Percentiles rank a stretch among this genome's conserved stretches.
These are phyloP conservation scores for Aspergillus tubingensis DNA, from an alignment of 2,329 filamentous ascomycete species.

Conservation along the genomic window DNA sequence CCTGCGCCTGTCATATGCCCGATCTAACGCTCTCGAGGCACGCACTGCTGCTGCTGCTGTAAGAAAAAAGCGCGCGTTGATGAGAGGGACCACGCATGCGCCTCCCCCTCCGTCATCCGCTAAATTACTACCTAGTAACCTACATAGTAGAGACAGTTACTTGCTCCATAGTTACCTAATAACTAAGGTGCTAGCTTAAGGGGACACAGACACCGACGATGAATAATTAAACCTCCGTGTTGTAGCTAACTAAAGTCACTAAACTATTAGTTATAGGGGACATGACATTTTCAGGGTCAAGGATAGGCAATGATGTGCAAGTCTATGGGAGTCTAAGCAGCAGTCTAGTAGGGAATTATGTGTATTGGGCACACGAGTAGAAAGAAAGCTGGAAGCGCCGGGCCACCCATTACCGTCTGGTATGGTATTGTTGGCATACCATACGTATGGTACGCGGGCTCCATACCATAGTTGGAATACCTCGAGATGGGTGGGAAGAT, in stretches of 20 bases:
- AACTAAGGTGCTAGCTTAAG: not conserved
- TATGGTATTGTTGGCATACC: constrained; percentile 4
- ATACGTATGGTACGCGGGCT: not conserved
- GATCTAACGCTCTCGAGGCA: not conserved
- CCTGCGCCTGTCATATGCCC: constrained; percentile 1
- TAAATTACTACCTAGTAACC: too few relatives aligned
- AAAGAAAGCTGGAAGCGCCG: not conserved
- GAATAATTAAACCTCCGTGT: not conserved
- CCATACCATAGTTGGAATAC: not conserved
- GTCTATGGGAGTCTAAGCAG: constrained; percentile 9
- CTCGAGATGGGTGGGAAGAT: constrained; percentile 8
- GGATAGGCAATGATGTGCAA: constrained; percentile 7
- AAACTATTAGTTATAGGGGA: not conserved
- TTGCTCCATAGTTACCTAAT: too few relatives aligned
- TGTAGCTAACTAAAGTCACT: too few relatives aligned
- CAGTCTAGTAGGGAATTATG: constrained; percentile 5
- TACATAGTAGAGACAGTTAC: too few relatives aligned
- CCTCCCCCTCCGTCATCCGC: not conserved
- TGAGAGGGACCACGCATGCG: not conserved
- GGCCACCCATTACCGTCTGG: constrained; percentile 1
- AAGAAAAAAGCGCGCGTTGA: too few relatives aligned
- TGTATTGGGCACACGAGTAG: constrained; percentile 3
- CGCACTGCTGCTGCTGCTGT: too few relatives aligned
- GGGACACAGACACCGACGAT: not conserved
- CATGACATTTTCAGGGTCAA: not conserved